Conservation (phyloP, 208 protist species). For the Entamoeba histolytica region DNA sequence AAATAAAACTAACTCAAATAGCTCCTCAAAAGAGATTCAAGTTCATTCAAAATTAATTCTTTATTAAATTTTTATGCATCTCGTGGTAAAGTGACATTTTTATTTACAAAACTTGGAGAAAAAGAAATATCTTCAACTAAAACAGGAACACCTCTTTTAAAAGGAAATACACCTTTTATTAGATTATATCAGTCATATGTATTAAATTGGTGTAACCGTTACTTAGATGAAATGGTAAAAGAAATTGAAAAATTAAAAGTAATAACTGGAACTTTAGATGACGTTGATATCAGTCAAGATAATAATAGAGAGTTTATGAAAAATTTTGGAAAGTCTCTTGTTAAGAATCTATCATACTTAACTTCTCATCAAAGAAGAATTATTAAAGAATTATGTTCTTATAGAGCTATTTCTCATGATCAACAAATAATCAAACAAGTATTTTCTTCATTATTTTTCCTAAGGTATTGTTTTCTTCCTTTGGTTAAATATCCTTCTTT, state of each 20-base stretch:
- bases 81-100: not conserved
- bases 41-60: not conserved
- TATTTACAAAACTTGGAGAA: not conserved
- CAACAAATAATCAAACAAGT: not conserved
- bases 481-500: not conserved
- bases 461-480: not conserved
- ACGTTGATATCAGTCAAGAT: not conserved
- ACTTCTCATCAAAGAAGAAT: not conserved
- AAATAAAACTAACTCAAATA: too few species aligned
- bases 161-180: not conserved
- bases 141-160: not conserved
- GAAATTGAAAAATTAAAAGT: too few species aligned
- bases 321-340: not conserved
- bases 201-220: not conserved
- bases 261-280: not conserved
- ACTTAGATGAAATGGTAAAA: not conserved
- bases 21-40: too few species aligned
- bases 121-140: not conserved
- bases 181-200: not conserved
- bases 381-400: not conserved
- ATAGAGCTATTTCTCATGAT: too few species aligned
- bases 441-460: not conserved
- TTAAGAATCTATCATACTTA: not conserved
- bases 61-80: not conserved
- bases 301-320: not conserved